phyloP scores from a whole-genome alignment of 495 filamentous ascomycete genomes.

The Parmelia sp. region DNA sequence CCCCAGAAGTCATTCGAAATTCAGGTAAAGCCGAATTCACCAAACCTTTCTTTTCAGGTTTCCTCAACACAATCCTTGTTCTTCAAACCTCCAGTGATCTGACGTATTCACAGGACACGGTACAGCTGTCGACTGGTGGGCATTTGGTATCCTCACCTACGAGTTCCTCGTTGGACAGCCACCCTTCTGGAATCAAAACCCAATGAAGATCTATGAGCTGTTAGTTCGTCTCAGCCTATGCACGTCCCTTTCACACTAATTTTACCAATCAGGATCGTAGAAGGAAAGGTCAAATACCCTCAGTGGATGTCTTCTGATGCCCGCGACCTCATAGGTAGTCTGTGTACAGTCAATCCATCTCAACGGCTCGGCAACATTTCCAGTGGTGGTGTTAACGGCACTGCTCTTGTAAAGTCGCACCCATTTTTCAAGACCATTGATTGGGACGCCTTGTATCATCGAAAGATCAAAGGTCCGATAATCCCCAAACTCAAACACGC shows the following conservation, averaged over 20 bases:
- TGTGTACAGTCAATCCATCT: conserved; percentile 86
- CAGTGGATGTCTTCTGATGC: conserved; percentile 65
- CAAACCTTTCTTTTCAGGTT: conserved; percentile 15
- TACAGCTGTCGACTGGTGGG: conserved; percentile 99
- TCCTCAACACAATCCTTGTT: conserved; percentile 7
- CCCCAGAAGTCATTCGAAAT: conserved; percentile 93
- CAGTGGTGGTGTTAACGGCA: conserved; percentile 49
- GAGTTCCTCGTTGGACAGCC: conserved; percentile 95
- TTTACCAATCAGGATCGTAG: conserved; percentile 53
- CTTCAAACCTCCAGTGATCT: conserved; percentile 11
- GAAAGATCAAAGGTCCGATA: conserved; percentile 70
- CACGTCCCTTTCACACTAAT: conserved; percentile 9
- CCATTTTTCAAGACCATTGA: conserved; percentile 78
- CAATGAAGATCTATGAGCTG: conserved; percentile 94
- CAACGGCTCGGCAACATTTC: conserved; percentile 83
- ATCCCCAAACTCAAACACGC: conserved; percentile 72
- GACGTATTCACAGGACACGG: conserved; percentile 58
- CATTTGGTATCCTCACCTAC: conserved; percentile 89
- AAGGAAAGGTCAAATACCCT: conserved; percentile 66
- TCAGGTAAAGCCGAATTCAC: conserved; percentile 42
- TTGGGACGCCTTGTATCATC: conserved; percentile 77
- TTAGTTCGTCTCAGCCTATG: conserved; percentile 31
- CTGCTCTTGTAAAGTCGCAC: conserved; percentile 74
- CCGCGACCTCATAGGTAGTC: conserved; percentile 71
- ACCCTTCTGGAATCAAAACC: conserved; percentile 94